These are phyloP conservation scores for Xylariaceae sp. DNA, from an alignment of 2,329 filamentous ascomycete genomes.

Conservation along the genomic window DNA sequence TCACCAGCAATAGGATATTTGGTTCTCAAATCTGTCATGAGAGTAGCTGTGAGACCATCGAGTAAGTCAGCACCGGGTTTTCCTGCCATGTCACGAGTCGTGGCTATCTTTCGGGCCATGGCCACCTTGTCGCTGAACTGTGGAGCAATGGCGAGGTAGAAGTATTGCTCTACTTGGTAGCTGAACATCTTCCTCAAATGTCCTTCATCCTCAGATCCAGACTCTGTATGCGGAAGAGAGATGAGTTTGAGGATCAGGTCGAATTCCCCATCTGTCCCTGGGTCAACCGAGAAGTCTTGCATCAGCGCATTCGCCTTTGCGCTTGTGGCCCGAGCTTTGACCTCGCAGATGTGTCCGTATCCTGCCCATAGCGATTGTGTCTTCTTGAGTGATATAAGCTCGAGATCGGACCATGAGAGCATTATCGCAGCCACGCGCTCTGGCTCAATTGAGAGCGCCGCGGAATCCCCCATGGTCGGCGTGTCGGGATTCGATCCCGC, in stretches of 20 bases:
- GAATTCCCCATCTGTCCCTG: slow-evolving; percentile 23
- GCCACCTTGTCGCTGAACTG: slow-evolving; percentile 33
- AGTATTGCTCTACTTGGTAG: slow-evolving; percentile 64
- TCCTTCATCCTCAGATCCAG: slow-evolving; percentile 48
- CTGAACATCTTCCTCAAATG: slow-evolving; percentile 63
- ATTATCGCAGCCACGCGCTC: slow-evolving; percentile 37
- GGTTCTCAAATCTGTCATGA: slow-evolving; percentile 54
- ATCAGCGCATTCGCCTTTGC: slow-evolving; percentile 13
- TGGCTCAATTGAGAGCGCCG: slow-evolving; percentile 17
- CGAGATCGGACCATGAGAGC: slow-evolving; percentile 37
- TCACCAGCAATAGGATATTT: slow-evolving; percentile 54
- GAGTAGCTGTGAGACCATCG: slow-evolving; percentile 44
- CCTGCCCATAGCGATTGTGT: slow-evolving; percentile 48
- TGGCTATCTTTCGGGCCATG: slow-evolving; percentile 21
- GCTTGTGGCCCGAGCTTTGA: slow-evolving; percentile 40
- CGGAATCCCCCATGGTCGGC: slow-evolving; percentile 4
- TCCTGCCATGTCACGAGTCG: slow-evolving; percentile 15
- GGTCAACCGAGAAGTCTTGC: slow-evolving; percentile 11
- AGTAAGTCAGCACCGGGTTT: slow-evolving; percentile 28
- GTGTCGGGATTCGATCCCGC: background rate
- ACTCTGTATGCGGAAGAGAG: slow-evolving; percentile 40
- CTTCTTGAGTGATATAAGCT: slow-evolving; percentile 36
- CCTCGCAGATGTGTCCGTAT: slow-evolving; percentile 53
- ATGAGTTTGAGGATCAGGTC: slow-evolving; percentile 58
- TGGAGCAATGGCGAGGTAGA: slow-evolving; percentile 56